phyloP scores from a whole-genome alignment of 148 eudicot genomes.

The Amaranthus cruentus region DNA sequence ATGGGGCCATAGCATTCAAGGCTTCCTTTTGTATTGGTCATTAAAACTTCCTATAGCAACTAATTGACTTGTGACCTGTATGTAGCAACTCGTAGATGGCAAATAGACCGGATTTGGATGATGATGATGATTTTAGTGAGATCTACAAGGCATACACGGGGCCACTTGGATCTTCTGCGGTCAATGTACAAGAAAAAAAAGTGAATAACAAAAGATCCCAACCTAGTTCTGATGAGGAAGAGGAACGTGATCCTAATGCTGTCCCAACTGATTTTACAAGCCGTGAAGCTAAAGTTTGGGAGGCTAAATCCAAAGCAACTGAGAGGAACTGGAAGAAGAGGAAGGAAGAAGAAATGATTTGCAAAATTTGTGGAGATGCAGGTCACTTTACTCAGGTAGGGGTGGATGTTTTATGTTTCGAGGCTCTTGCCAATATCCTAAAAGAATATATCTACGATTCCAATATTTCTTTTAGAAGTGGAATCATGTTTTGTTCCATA shows the following conservation, averaged over 20 bases:
- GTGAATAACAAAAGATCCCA: conserved; percentile 51
- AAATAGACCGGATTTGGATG: conserved; percentile 61
- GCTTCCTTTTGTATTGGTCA: background rate
- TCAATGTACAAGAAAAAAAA: conserved; percentile 43
- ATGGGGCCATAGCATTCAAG: too few relatives aligned
- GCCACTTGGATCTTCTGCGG: conserved; percentile 59
- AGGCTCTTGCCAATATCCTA: background rate
- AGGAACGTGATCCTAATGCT: conserved; percentile 93
- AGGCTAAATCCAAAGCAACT: conserved; percentile 99
- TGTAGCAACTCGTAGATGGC: conserved; percentile 39
- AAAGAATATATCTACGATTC: background rate
- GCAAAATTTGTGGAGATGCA: conserved; percentile 95
- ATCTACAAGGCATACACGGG: conserved; percentile 96
- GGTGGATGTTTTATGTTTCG: conserved; percentile 6
- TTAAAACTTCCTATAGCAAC: background rate
- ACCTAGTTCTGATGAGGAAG: conserved; percentile 77
- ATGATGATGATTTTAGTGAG: conserved; percentile 91
- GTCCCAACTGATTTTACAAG: conserved; percentile 99
- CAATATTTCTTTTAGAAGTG: too few relatives aligned
- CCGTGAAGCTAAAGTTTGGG: conserved; percentile 98
- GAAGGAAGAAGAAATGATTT: conserved; percentile 96
- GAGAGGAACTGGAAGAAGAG: conserved; percentile 98
- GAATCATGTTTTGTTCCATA: background rate
- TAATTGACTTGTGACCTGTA: background rate
- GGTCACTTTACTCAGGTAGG: conserved; percentile 96